Evolutionary conservation across 2,329 filamentous ascomycete genomes (phyloP).

Genomic region (Amesomyces nigricolor): DNA sequence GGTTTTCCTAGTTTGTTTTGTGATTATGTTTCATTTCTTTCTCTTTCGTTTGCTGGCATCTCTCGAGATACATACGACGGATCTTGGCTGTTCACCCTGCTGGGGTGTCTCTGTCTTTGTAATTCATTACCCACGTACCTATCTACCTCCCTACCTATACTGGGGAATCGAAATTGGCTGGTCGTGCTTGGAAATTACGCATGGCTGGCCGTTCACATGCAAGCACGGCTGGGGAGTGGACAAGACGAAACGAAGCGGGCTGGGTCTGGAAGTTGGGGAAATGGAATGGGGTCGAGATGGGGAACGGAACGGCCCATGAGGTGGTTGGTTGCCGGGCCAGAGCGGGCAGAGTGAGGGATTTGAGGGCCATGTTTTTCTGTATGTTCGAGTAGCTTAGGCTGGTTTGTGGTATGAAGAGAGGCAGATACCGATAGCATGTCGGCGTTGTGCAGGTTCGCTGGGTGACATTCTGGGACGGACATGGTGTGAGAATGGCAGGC

Average conservation of each 20-base stretch:
- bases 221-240: neutral
- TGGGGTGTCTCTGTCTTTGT: neutral
- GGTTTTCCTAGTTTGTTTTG: neutral
- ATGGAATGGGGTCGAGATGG: neutral
- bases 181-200: neutral
- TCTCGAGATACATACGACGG: neutral
- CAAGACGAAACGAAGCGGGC: neutral
- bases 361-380: neutral
- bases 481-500: too few species aligned
- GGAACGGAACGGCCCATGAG: too few species aligned
- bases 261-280: neutral
- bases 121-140: too few species aligned
- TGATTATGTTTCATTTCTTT: neutral
- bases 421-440: neutral
- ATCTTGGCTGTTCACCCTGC: neutral
- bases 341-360: neutral
- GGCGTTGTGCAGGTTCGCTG: neutral
- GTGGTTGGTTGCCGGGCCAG: too few species aligned
- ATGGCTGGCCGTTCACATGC: neutral
- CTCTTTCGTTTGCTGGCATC: neutral
- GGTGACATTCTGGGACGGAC: too few species aligned
- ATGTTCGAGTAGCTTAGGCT: neutral
- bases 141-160: neutral
- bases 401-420: neutral
- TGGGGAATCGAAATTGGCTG: neutral